Base-by-base conservation (phyloP, 257 asterid genomes). In the Linaria vulgaris region DNA sequence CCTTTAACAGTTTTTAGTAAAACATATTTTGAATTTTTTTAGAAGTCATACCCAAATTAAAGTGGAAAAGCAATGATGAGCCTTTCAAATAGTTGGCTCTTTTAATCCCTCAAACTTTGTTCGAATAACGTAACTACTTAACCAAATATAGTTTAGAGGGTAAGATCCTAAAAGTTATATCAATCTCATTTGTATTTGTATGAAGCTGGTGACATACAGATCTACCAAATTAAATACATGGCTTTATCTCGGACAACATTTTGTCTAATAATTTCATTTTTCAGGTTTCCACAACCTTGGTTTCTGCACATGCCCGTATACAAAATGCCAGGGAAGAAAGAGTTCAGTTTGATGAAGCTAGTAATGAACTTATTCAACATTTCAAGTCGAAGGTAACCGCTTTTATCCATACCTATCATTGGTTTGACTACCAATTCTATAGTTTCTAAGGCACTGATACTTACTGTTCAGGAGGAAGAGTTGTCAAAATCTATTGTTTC, bases 311-410 rank as follows among this genome's bases (percentile, higher is more conserved):
- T 70, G 88, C 76, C 55, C 96, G 91, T 50, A 90, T 87, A 73
- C 88, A 58, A 74, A 80, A 83, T 76, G 91, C 85, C 59, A 78
- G 74, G 85, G 97, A 92, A 82, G 99, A 92, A 82, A 78, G 94
- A 71, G 87, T 89, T 50, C 97, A 92, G 79, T 89, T 89, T 77
- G 92, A 89, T 65, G 95, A 80, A 64, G 97, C 97, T 63, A 92
- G 88, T 72, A 80, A 78, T 70, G 73, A 89, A 79, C 82, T 92
- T 65, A 74, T 89, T 69, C 84, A 79, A 51, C 96, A 85, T 80
- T 80, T 89, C 79, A 82, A 78, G 69, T 20, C 67, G 71, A 89
- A 77, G 96, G 97, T 92, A 78, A 43, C 24, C 24, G n/a, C 13
- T 50, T 20, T 56, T 55, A 27, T 21, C 25, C 59, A 64, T 11